A percentile compares a stretch with the other conserved stretches of the same genome.
Conservation (phyloP, 2,329 filamentous ascomycete species). For the Drechslera avenae region DNA sequence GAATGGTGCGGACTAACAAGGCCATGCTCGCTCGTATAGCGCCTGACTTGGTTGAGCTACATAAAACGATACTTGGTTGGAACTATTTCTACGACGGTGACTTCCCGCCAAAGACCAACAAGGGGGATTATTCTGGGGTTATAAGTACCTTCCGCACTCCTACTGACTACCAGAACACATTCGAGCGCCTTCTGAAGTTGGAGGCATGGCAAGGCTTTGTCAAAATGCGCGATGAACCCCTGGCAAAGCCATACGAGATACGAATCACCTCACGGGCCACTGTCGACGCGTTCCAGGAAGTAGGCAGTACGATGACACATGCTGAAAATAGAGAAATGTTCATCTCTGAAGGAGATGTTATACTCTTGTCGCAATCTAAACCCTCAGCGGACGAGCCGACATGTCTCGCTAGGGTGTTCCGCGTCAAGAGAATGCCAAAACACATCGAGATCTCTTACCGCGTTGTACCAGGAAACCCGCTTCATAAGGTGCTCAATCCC, state of each 20-base stretch:
- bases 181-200: slow-evolving; percentile 85
- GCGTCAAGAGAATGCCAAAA: slow-evolving; percentile 79
- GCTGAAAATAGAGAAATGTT: slow-evolving; percentile 72
- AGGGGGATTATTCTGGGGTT: slow-evolving; percentile 74
- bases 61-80: slow-evolving; percentile 88
- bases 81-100: slow-evolving; percentile 91
- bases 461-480: slow-evolving; percentile 69
- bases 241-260: slow-evolving; percentile 79
- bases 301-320: slow-evolving; percentile 80
- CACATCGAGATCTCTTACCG: slow-evolving; percentile 85
- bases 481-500: slow-evolving; percentile 69
- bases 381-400: slow-evolving; percentile 75
- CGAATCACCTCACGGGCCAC: slow-evolving; percentile 86
- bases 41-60: slow-evolving; percentile 83
- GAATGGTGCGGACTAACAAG: slow-evolving; percentile 79
- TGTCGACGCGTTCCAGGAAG: slow-evolving; percentile 90
- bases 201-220: slow-evolving; percentile 97
- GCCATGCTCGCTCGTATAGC: slow-evolving; percentile 93
- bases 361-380: slow-evolving; percentile 77
- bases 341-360: slow-evolving; percentile 83
- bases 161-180: slow-evolving; percentile 81
- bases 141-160: slow-evolving; percentile 78
- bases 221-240: slow-evolving; percentile 84
- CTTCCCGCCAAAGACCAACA: slow-evolving; percentile 75
- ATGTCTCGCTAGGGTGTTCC: slow-evolving; percentile 83